Evolutionary conservation across 805 yeast species (phyloP).

Genomic region (Saccharomyces paradoxus): DNA sequence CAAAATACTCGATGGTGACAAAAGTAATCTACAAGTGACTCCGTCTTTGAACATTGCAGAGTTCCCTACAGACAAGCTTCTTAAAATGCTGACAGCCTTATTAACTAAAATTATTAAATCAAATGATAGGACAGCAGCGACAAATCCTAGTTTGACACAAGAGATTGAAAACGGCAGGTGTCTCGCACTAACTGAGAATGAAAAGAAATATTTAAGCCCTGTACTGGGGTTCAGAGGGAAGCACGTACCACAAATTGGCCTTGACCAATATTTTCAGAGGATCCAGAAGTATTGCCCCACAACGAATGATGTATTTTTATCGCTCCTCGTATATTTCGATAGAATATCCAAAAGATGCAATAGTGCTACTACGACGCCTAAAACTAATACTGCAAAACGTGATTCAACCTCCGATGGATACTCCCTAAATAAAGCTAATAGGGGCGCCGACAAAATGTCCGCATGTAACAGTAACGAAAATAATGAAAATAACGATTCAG

Average conservation of each 20-base stretch:
- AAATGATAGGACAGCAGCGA: conserved; percentile 59
- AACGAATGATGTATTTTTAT: conserved; percentile 91
- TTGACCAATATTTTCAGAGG: conserved; percentile 82
- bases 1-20: not conserved
- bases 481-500: conserved; percentile 6
- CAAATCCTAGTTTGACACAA: conserved; percentile 1
- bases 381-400: not conserved
- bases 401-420: not conserved
- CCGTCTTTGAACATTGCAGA: conserved; percentile 53
- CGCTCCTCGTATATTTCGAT: conserved; percentile 88
- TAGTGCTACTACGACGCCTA: conserved; percentile 5
- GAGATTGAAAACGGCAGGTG: not conserved
- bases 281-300: conserved; percentile 95
- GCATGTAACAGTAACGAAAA: conserved; percentile 5
- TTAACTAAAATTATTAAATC: conserved; percentile 83
- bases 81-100: conserved; percentile 77
- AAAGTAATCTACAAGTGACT: not conserved
- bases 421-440: conserved; percentile 11
- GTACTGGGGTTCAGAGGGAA: conserved; percentile 92
- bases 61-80: conserved; percentile 71
- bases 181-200: conserved; percentile 42
- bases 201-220: conserved; percentile 31
- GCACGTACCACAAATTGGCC: conserved; percentile 89
- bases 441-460: conserved; percentile 3
- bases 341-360: conserved; percentile 67